Base-by-base conservation (phyloP, 345 rosid species). In the Acer negundo region DNA sequence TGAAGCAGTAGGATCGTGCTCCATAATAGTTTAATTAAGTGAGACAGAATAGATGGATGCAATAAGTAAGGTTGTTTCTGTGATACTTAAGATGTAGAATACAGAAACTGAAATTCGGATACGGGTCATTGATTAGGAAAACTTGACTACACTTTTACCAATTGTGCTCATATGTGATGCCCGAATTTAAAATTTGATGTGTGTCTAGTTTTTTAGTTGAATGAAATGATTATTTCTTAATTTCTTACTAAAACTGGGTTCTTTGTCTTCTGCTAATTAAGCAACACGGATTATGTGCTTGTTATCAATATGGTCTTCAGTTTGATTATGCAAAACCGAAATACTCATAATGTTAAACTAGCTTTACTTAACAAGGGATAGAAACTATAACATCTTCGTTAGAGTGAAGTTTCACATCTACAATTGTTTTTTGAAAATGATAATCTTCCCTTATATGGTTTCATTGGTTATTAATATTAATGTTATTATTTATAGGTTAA, bases 401-500 rank as follows among this genome's bases (percentile, higher is more conserved):
- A n/a, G 47, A 49, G 42, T 62, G 51, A 11, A 35, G 17, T 17
- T 51, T 12, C 42, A 64, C 7, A 53, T 28, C 22, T 35, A 10
- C 31, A 11, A 20, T 73, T 24, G 17, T 23, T 11, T 51, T 44
- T 47, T 22, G 38, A 8, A 26, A 61, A 74, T 58, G 12, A 6
- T 38, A 1, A 46, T 63, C 24, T 58, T 42, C 4, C 53, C 8
- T 72, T 31, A 46, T 56, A 46, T 53, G 68, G 23, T 38, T 40
- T 70, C 53, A 62, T 67, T 26, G 70, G 42, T 70, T 72, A n/a
- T 80, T 53, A 9, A 42, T 42, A 15, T 49, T 49, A 13, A 12
- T 17, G 7, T 59, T 19, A 2, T 56, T 68, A n/a, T 76, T 69
- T 73, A 55, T 65, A 89, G 90, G 79, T 83, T 73, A 91, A 87